Base-by-base conservation (phyloP, 306 rosid species). In the Quercus engelmannii region DNA sequence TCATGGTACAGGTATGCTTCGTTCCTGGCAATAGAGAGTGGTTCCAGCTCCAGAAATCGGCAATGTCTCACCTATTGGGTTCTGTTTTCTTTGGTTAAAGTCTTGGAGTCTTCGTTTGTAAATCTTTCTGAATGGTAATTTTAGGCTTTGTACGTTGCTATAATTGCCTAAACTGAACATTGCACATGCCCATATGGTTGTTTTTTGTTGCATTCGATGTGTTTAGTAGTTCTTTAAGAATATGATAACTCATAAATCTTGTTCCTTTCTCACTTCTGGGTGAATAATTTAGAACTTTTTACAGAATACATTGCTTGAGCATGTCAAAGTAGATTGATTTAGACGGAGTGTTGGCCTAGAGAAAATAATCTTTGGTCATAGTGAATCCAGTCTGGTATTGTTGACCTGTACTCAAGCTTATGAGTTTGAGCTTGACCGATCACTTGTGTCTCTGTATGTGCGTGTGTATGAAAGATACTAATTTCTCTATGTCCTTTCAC, bases 61-160 rank as follows among this genome's bases (percentile, higher is more conserved):
- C 90, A 70, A 62, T 89, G 96, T 81, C 96, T 91, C 79, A 63
- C 76, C 26, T 91, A 86, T 65, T 91, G 93, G 96, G 87, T 89
- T 74, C 58, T 91, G 31, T 87, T 89, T 89, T 82, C 89, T 51
- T 30, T 89, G 35, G 71, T 77, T 69, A 74, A 61, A 81, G 86
- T 89, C 82, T 70, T 79, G 31, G 93, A 91, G 68, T 41, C 76
- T 61, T 71, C 69, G 56, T 78, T 91, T 75, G 74, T 78, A 19
- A 61, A 78, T 71, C 63, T 89, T 61, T 80, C 87, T 13, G 71
- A 69, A 49, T 65, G 93, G 96, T 89, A 86, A 72, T 69, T 74
- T 67, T 28, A 30, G 33, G 54, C 71, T 71, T 71, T 38, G 46
- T 38, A 38, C 25, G 21, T 56, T 56, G 21, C 21, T 6, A 38